A percentile compares a stretch with the other conserved stretches of the same genome.
Conservation (phyloP, 2,329 filamentous ascomycete species). For the Fusarium fracticaudum region DNA sequence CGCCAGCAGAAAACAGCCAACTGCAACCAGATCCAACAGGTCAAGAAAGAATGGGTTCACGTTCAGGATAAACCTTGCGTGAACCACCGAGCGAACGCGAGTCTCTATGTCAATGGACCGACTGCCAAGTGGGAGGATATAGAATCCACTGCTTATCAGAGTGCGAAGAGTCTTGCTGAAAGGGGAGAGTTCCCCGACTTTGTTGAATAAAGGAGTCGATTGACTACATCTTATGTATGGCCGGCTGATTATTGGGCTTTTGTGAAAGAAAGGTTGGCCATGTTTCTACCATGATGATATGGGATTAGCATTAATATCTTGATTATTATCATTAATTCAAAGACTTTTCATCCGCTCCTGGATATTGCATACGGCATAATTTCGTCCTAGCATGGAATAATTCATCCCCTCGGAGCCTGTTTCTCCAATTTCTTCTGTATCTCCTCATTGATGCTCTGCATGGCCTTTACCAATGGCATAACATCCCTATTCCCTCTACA, state of each 20-base stretch:
- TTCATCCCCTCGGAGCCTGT: background rate
- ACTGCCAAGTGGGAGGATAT: constrained; percentile 14
- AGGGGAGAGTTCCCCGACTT: constrained; percentile 1
- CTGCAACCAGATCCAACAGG: constrained; percentile 21
- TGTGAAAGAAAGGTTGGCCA: background rate
- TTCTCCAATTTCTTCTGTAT: constrained; percentile 28
- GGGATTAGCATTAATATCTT: background rate
- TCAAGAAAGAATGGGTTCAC: constrained; percentile 23
- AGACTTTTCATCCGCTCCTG: background rate
- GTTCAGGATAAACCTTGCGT: constrained; percentile 12
- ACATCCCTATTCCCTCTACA: constrained; percentile 40
- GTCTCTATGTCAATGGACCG: background rate
- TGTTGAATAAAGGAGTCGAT: background rate
- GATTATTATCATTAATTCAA: background rate
- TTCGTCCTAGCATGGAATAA: background rate
- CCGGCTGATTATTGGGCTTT: background rate
- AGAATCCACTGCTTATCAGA: constrained; percentile 13
- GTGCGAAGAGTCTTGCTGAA: constrained; percentile 1
- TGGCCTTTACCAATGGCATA: constrained; percentile 40
- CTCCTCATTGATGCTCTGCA: constrained; percentile 40
- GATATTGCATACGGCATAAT: background rate
- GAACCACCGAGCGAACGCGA: background rate
- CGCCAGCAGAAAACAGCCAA: constrained; percentile 10
- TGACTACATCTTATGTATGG: background rate
- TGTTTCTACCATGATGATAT: background rate